A percentile compares a stretch with the other conserved stretches of the same genome.
Conservation (phyloP, 179 eudicot species). For the Sideroxylon spinosum region DNA sequence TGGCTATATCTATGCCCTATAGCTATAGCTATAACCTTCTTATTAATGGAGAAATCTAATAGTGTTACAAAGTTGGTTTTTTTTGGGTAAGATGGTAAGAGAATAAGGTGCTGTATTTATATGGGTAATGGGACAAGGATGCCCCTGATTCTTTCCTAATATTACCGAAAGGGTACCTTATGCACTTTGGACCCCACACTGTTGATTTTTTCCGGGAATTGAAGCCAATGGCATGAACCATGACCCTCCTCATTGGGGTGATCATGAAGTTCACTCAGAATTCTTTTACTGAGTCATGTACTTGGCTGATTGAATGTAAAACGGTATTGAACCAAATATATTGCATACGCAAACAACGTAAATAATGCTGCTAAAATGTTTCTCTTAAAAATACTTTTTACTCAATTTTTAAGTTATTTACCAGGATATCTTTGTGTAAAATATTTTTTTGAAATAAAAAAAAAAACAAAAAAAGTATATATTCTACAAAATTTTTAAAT, state of each 20-base stretch:
- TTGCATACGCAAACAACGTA: too few species aligned
- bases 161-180: conserved; percentile 20
- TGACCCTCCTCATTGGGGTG: not conserved
- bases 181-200: conserved; percentile 21
- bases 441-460: too few species aligned
- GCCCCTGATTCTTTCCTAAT: conserved; percentile 19
- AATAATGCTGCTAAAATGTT: too few species aligned
- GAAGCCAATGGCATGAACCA: not conserved
- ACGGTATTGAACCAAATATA: not conserved
- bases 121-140: not conserved
- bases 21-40: too few species aligned
- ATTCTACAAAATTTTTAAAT: too few species aligned
- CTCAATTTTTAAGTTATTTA: too few species aligned
- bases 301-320: not conserved
- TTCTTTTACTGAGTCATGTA: too few species aligned
- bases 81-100: conserved; percentile 11
- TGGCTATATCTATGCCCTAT: conserved; percentile 8
- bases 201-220: conserved; percentile 18
- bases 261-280: not conserved
- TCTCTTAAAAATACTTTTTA: too few species aligned
- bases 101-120: conserved; percentile 19
- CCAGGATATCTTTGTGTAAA: too few species aligned
- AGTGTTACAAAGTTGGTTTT: not conserved
- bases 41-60: not conserved
- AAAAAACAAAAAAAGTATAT: too few species aligned